Conservation (phyloP, 495 filamentous ascomycete species). For the Clohesyomyces aquaticus region DNA sequence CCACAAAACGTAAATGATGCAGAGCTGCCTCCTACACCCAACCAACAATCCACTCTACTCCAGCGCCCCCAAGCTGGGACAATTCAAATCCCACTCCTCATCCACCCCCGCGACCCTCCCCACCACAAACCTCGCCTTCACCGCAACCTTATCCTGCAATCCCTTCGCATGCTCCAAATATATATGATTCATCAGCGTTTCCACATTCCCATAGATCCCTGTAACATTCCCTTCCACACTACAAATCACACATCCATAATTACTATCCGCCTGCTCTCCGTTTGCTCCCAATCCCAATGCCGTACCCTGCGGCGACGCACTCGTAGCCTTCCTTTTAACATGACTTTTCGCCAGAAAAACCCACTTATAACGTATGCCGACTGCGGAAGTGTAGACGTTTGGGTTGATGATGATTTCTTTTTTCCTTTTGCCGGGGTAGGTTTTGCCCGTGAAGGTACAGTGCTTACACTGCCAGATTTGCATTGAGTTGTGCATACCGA, state of each 20-base stretch:
- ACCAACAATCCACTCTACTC: not conserved
- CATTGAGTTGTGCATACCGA: conserved; percentile 45
- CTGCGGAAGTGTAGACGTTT: conserved; percentile 40
- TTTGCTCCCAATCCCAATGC: not conserved
- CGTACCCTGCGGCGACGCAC: not conserved
- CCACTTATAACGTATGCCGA: conserved; percentile 54
- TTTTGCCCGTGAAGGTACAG: conserved; percentile 52
- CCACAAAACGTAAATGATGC: not conserved
- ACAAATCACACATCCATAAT: conserved; percentile 56
- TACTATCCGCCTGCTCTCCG: conserved; percentile 25
- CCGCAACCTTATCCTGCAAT: conserved; percentile 17
- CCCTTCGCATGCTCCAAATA: conserved; percentile 34
- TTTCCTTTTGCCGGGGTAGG: conserved; percentile 39
- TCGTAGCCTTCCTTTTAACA: conserved; percentile 44
- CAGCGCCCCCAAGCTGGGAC: conserved; percentile 18
- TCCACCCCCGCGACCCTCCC: conserved; percentile 24
- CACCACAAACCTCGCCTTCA: conserved; percentile 26
- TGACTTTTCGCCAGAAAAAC: conserved; percentile 58
- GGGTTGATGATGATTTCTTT: conserved; percentile 43
- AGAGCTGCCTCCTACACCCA: not conserved
- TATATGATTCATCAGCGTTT: conserved; percentile 54
- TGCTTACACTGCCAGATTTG: conserved; percentile 51
- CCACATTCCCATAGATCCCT: conserved; percentile 48
- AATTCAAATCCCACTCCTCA: conserved; percentile 41
- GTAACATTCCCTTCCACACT: conserved; percentile 48